A percentile compares a stretch with the other conserved stretches of the same genome.
These are phyloP conservation scores for Penicillium ucsense DNA, from an alignment of 495 filamentous ascomycete genomes.

Conservation along the genomic window DNA sequence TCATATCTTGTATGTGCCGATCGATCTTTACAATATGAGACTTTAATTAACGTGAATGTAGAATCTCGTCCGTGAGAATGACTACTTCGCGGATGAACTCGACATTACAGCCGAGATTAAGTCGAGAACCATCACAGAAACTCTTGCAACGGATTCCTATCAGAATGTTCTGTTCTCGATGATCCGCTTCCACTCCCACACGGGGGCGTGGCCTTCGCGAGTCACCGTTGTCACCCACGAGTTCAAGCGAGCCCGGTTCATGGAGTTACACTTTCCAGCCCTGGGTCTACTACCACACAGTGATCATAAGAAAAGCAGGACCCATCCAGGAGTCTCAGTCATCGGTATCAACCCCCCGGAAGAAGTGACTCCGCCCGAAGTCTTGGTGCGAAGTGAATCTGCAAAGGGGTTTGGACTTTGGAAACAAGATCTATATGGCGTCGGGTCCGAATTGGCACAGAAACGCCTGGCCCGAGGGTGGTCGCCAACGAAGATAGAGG, in stretches of 20 bases:
- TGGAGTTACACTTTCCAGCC: constrained; percentile 57
- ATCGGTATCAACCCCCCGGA: constrained; percentile 64
- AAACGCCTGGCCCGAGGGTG: constrained; percentile 36
- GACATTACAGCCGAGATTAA: constrained; percentile 5
- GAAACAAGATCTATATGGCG: constrained; percentile 37
- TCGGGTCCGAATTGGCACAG: constrained; percentile 19
- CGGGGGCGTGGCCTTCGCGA: constrained; percentile 23
- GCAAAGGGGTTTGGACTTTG: constrained; percentile 35
- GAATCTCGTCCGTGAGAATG: constrained; percentile 37
- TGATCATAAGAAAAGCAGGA: constrained; percentile 3
- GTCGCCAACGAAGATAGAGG: constrained; percentile 18
- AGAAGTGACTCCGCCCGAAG: constrained; percentile 37
- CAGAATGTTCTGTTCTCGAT: constrained; percentile 69
- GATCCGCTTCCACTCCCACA: constrained; percentile 42
- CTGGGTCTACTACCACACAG: constrained; percentile 36
- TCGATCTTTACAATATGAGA: neutral
- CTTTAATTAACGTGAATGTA: constrained; percentile 10
- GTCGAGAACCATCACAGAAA: constrained; percentile 42
- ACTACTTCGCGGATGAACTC: constrained; percentile 19
- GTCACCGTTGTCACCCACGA: constrained; percentile 65
- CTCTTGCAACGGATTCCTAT: constrained; percentile 67
- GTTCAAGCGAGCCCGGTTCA: constrained; percentile 62
- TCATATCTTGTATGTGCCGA: constrained; percentile 44
- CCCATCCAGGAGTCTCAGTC: constrained; percentile 34
- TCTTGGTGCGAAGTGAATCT: constrained; percentile 31